Evolutionary conservation across 2,329 filamentous ascomycete genomes (phyloP).

Genomic region (Acephala macrosclerotiorum): DNA sequence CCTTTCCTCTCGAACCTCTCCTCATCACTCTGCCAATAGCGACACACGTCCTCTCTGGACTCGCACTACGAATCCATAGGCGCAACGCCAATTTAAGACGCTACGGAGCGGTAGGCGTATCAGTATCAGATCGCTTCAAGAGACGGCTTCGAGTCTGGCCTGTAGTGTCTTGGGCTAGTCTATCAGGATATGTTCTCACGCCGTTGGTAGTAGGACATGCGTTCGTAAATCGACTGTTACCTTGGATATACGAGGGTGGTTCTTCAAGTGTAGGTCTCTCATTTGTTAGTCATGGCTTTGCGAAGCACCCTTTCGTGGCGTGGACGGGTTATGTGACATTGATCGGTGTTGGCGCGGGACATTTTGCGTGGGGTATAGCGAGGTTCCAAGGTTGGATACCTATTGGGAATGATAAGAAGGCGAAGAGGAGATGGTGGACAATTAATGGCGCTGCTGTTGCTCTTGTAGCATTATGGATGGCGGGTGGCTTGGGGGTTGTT

Average conservation of each 20-base stretch:
- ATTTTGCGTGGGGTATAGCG: conserved; percentile 87
- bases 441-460: conserved; percentile 71
- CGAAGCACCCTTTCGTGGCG: conserved; percentile 70
- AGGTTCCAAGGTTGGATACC: conserved; percentile 77
- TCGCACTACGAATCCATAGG: conserved; percentile 79
- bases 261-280: conserved; percentile 85
- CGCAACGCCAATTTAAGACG: conserved; percentile 73
- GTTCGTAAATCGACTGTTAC: conserved; percentile 77
- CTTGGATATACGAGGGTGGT: conserved; percentile 80
- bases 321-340: conserved; percentile 74
- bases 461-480: conserved; percentile 76
- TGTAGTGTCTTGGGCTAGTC: conserved; percentile 70
- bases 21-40: conserved; percentile 78
- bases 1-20: conserved; percentile 78
- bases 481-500: conserved; percentile 80
- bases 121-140: conserved; percentile 52
- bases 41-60: conserved; percentile 78
- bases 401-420: conserved; percentile 56
- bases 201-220: conserved; percentile 75
- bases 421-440: conserved; percentile 72
- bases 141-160: conserved; percentile 59
- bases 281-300: conserved; percentile 87
- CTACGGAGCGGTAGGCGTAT: conserved; percentile 73
- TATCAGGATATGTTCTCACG: conserved; percentile 75
- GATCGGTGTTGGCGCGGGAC: conserved; percentile 72